Conservation (phyloP, 257 asterid genomes). For the Voacanga thouarsii region DNA sequence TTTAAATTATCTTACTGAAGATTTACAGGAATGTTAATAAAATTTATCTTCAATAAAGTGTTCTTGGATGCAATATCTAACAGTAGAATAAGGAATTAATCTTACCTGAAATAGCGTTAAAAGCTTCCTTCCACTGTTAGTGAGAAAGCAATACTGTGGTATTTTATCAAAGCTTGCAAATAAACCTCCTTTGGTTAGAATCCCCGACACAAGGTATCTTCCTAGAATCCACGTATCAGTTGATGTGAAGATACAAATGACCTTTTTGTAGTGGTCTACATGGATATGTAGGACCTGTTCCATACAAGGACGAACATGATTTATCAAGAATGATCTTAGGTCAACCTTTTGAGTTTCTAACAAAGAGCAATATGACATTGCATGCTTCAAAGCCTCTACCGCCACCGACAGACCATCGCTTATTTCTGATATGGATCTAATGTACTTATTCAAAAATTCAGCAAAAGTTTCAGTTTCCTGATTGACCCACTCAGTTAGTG, state of each 20-base stretch:
- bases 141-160: constrained; percentile 53
- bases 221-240: constrained; percentile 60
- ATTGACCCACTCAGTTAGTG: constrained; percentile 47
- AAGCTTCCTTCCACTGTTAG: constrained; percentile 71
- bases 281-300: constrained; percentile 46
- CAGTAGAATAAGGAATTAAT: constrained; percentile 1
- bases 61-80: neutral
- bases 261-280: constrained; percentile 52
- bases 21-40: neutral
- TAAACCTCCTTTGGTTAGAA: constrained; percentile 36
- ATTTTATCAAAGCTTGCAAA: constrained; percentile 27
- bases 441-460: constrained; percentile 35
- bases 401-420: constrained; percentile 48
- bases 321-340: constrained; percentile 38
- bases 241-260: constrained; percentile 51
- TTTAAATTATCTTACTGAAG: neutral
- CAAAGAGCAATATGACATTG: constrained; percentile 60
- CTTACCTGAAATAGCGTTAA: constrained; percentile 69
- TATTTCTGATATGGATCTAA: constrained; percentile 44
- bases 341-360: constrained; percentile 47
- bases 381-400: constrained; percentile 47
- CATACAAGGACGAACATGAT: constrained; percentile 43
- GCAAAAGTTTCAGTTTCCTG: constrained; percentile 43
- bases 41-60: neutral
- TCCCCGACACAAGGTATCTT: constrained; percentile 55